Conservation (phyloP, 768 basidiomycete species). For the Pleurotus ostreatus region DNA sequence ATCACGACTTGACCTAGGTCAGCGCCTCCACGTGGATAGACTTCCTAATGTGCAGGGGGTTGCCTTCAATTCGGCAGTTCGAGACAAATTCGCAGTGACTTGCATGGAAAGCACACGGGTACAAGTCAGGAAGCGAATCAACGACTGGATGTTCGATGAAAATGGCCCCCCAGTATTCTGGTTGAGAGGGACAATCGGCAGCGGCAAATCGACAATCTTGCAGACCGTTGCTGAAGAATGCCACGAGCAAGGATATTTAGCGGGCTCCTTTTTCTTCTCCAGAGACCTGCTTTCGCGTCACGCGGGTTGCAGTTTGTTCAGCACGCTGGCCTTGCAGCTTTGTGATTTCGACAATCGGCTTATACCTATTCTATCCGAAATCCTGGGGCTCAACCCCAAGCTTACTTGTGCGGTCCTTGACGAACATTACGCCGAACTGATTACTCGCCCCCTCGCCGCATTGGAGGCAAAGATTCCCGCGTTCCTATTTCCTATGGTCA, state of each 20-base stretch:
- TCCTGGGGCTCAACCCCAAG: neutral
- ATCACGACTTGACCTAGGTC: neutral
- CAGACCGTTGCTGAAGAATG: slow-evolving; percentile 4
- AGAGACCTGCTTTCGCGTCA: neutral
- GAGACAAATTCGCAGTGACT: neutral
- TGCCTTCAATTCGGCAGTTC: neutral
- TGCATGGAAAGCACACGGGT: neutral
- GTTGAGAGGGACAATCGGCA: slow-evolving; percentile 1
- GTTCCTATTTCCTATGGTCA: slow-evolving; percentile 1
- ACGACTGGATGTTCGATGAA: neutral
- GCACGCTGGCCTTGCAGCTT: slow-evolving; percentile 7
- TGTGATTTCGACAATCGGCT: neutral
- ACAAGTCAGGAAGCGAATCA: neutral
- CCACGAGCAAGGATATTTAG: neutral
- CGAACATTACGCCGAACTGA: neutral
- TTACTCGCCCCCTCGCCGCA: neutral
- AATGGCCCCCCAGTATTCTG: neutral
- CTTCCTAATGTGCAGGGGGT: neutral
- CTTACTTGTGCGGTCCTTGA: neutral
- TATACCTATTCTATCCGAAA: neutral
- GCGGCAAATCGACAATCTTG: slow-evolving; percentile 6
- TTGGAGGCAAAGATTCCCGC: neutral
- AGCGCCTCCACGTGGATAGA: neutral
- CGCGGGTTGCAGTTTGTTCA: neutral
- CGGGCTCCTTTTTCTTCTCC: slow-evolving; percentile 7